Conservation (phyloP, 225 moss, liverwort and hornwort species). For the Polytrichum formosum region DNA sequence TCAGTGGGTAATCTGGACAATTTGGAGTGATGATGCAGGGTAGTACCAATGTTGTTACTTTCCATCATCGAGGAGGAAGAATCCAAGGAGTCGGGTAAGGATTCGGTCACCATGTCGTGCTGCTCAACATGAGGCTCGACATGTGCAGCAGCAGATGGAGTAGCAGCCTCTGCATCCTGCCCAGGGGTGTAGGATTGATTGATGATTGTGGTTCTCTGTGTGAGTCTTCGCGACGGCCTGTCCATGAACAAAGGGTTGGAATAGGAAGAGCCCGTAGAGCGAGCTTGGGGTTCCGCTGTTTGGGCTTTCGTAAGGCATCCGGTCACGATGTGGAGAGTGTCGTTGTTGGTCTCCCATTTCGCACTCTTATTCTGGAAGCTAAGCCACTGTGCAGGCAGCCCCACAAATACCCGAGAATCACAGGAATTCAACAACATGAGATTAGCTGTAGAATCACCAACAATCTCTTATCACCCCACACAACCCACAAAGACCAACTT, state of each 20-base stretch:
- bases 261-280: constrained; percentile 45
- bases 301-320: constrained; percentile 18
- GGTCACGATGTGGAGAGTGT: constrained; percentile 24
- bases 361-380: constrained; percentile 61
- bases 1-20: neutral
- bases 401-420: too few relatives aligned
- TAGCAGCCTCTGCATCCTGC: neutral
- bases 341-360: constrained; percentile 44
- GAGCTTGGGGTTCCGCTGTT: constrained; percentile 38
- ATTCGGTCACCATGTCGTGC: neutral
- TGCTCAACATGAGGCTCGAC: neutral
- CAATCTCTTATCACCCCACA: neutral
- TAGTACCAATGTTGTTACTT: too few relatives aligned
- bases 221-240: constrained; percentile 24
- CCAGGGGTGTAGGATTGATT: neutral
- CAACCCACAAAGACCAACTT: neutral
- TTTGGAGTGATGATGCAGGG: neutral
- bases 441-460: neutral
- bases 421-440: neutral
- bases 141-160: neutral
- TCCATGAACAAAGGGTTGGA: constrained; percentile 58
- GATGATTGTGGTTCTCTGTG: neutral
- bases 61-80: too few relatives aligned
- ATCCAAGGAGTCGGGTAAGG: neutral
- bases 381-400: constrained; percentile 38